These are phyloP conservation scores for Candida albicans DNA, from an alignment of 1,139 yeast species.

Conservation along the genomic window DNA sequence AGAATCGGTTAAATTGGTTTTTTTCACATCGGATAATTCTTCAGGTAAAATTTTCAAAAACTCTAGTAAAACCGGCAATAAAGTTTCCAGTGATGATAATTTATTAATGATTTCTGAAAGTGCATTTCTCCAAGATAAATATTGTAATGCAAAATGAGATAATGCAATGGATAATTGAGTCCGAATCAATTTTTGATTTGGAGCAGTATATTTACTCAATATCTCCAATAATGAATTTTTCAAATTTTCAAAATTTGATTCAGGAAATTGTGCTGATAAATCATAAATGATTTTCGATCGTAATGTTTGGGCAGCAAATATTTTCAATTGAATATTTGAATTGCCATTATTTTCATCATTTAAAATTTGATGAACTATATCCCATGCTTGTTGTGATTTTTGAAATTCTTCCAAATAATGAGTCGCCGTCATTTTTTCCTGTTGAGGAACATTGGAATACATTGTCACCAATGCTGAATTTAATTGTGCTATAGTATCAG, in stretches of 20 bases:
- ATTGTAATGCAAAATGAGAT: constrained; percentile 80
- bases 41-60: constrained; percentile 88
- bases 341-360: constrained; percentile 16
- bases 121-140: constrained; percentile 69
- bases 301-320: constrained; percentile 90
- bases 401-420: constrained; percentile 77
- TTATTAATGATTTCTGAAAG: constrained; percentile 62
- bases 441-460: constrained; percentile 54
- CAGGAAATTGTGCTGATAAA: constrained; percentile 68
- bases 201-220: constrained; percentile 45
- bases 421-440: constrained; percentile 60
- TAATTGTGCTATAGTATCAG: constrained; percentile 23
- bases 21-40: constrained; percentile 77
- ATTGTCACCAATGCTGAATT: constrained; percentile 59
- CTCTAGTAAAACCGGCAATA: constrained; percentile 50
- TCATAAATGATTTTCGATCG: constrained; percentile 85
- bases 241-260: constrained; percentile 49
- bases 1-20: constrained; percentile 77
- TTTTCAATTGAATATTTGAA: constrained; percentile 51
- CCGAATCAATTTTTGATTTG: constrained; percentile 57
- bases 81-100: constrained; percentile 34
- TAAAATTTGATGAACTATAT: constrained; percentile 40
- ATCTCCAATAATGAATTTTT: constrained; percentile 63
- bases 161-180: constrained; percentile 81
- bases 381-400: constrained; percentile 75